phyloP scores from a whole-genome alignment of 495 filamentous ascomycete genomes.

The Podospora pseudocomata region DNA sequence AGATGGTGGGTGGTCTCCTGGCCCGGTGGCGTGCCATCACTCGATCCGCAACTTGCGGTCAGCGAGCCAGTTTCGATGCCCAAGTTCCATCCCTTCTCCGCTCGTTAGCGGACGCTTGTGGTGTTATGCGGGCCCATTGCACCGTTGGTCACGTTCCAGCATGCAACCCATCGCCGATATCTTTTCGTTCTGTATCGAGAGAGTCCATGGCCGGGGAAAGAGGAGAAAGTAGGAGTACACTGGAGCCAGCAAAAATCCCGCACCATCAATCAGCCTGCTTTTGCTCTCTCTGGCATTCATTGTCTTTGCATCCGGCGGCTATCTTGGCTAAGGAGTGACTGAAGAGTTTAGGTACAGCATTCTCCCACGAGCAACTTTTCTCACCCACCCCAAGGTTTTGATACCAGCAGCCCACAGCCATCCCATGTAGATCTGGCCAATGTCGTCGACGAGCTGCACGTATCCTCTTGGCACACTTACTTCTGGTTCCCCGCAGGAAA shows the following conservation, averaged over 20 bases:
- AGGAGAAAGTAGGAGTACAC: background rate
- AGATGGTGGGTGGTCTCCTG: background rate
- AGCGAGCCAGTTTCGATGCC: conserved; percentile 15
- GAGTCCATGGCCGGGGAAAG: background rate
- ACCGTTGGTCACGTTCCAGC: conserved; percentile 6
- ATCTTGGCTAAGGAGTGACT: background rate
- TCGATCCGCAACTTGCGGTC: conserved; percentile 4
- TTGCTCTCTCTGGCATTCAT: conserved; percentile 5
- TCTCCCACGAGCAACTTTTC: background rate
- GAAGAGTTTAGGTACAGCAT: background rate
- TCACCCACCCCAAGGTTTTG: background rate
- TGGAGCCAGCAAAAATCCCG: conserved; percentile 29
- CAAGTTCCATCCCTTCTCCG: conserved; percentile 18
- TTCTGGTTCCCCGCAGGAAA: conserved; percentile 1
- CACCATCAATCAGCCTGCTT: conserved; percentile 22
- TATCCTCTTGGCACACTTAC: background rate
- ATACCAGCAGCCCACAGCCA: background rate
- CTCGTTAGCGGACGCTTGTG: background rate
- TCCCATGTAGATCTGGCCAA: background rate
- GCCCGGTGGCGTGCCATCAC: background rate
- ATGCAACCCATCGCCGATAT: conserved; percentile 4
- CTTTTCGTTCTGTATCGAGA: background rate
- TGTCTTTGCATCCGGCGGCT: background rate
- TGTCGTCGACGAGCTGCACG: background rate
- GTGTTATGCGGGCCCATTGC: conserved; percentile 8